phyloP scores from a whole-genome alignment of 768 basidiomycete genomes.

The Nidularia pulvinata region DNA sequence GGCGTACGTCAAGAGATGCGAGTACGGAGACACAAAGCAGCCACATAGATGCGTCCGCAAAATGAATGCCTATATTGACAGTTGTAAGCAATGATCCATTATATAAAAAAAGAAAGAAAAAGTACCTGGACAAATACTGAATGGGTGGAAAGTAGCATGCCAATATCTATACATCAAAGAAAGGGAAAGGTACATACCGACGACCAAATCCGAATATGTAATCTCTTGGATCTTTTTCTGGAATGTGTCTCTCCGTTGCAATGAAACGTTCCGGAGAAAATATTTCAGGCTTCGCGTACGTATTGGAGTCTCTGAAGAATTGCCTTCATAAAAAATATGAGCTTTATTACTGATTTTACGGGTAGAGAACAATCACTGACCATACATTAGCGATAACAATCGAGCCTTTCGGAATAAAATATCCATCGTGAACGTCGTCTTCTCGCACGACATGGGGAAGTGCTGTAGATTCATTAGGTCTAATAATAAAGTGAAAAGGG shows the following conservation, averaged over 20 bases:
- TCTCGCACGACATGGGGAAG: conserved; percentile 9
- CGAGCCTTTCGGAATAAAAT: conserved; percentile 13
- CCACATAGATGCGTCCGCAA: conserved; percentile 24
- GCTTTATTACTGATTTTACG: background rate
- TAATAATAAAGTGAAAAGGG: background rate
- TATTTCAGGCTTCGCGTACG: conserved; percentile 11
- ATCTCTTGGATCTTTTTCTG: conserved; percentile 11
- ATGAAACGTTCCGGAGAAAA: conserved; percentile 16
- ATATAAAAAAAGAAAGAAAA: background rate
- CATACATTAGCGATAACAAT: conserved; percentile 12
- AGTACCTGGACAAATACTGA: background rate
- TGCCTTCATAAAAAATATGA: conserved; percentile 3
- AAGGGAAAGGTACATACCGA: conserved; percentile 9
- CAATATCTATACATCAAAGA: too few relatives aligned
- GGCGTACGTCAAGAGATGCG: conserved; percentile 13
- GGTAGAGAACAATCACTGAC: conserved; percentile 1
- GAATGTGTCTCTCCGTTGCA: background rate
- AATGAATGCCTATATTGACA: conserved; percentile 17
- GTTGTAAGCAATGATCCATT: background rate
- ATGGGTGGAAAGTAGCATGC: too few relatives aligned
- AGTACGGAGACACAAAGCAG: conserved; percentile 11
- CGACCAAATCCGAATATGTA: conserved; percentile 17
- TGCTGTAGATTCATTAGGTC: conserved; percentile 5
- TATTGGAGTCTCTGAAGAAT: conserved; percentile 12
- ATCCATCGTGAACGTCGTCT: conserved; percentile 11